Base-by-base conservation (phyloP, 495 filamentous ascomycete genomes). In the Tuber aestivum region DNA sequence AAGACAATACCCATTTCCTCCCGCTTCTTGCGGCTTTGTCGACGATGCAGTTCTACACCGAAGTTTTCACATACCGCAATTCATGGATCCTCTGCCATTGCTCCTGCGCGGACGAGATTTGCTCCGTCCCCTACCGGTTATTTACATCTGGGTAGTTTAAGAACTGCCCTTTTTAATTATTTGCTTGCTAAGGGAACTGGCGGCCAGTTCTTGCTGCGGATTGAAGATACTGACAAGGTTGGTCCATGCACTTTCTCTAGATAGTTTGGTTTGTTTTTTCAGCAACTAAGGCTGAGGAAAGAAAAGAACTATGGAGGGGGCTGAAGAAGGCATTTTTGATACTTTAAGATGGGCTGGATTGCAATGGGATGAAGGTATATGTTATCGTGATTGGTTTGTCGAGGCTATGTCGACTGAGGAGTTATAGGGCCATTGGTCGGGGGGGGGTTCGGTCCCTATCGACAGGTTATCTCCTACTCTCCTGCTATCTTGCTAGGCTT, bases 181-280 rank as follows among this genome's bases (percentile, higher is more conserved):
- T 86, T 99, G 2, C 87, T 95, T 42, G 95, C 95, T 20, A 94
- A 90, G 83, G 87, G 90, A 14, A 97, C 95, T 0, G 92, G 92
- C 8, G 95, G 95, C n/a, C 91, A 97, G 84, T 98, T 99, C 79
- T 80, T 99, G 6, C 84, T 99, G 42, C 89, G 95, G 71, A 89
- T 99, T 77, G 95, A 99, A 86, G 95, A 99, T 82, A 99, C 95
- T 48, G 95, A 99, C 85, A 91, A 93, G 89, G 94, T 97, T 82
- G 69, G 78, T 71, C 56, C 38, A 35, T 35, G 8, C 50, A 69
- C 61, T 77, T 70, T 77, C 80, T 61, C 83, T 75, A 37, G 56
- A 68, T 40, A 38, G 75, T 20, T 72, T 21, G 69, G 85, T 83
- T 77, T 77, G 27, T 69, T 35, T 56, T 69, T 35, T 56, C 48